A percentile compares a stretch with the other conserved stretches of the same genome.
Evolutionary conservation across 163 green algal genomes (phyloP).

Genomic region (Prototheca stagnorum): DNA sequence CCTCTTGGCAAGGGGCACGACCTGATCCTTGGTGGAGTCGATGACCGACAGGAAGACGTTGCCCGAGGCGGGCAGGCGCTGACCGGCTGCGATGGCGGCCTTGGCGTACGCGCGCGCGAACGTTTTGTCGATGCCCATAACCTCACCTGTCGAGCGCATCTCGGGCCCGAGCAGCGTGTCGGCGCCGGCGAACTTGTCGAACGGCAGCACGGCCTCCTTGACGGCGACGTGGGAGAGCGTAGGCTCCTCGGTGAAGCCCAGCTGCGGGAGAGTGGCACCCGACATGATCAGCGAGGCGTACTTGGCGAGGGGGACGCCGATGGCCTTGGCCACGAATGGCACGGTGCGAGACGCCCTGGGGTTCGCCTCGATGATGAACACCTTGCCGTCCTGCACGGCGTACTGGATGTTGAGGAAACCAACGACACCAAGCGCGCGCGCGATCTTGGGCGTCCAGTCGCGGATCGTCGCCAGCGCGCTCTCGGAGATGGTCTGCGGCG

Average conservation of each 20-base stretch:
- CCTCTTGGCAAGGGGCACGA: slow-evolving; percentile 56
- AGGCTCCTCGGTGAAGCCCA: slow-evolving; percentile 56
- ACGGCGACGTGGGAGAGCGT: slow-evolving; percentile 76
- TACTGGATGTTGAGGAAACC: slow-evolving; percentile 99
- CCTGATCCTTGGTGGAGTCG: slow-evolving; percentile 41
- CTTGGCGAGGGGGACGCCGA: slow-evolving; percentile 86
- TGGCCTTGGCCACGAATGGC: slow-evolving; percentile 89
- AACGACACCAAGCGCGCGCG: slow-evolving; percentile 74
- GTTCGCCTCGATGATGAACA: slow-evolving; percentile 99
- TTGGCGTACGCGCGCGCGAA: slow-evolving; percentile 86
- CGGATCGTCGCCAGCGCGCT: slow-evolving; percentile 56
- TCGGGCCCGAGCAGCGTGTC: slow-evolving; percentile 79
- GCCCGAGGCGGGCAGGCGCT: slow-evolving; percentile 51
- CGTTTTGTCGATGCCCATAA: slow-evolving; percentile 92
- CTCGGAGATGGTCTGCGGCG: slow-evolving; percentile 60
- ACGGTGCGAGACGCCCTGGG: slow-evolving; percentile 79
- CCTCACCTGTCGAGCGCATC: slow-evolving; percentile 83
- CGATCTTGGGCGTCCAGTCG: slow-evolving; percentile 74
- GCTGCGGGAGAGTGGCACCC: slow-evolving; percentile 57
- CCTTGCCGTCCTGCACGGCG: slow-evolving; percentile 52
- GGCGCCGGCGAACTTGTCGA: slow-evolving; percentile 91
- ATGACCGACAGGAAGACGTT: slow-evolving; percentile 88
- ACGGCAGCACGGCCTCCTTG: slow-evolving; percentile 97
- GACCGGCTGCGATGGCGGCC: slow-evolving; percentile 62
- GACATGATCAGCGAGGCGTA: slow-evolving; percentile 90